phyloP scores from a whole-genome alignment of 129 eudicot genomes.

The Escallonia herrerae region DNA sequence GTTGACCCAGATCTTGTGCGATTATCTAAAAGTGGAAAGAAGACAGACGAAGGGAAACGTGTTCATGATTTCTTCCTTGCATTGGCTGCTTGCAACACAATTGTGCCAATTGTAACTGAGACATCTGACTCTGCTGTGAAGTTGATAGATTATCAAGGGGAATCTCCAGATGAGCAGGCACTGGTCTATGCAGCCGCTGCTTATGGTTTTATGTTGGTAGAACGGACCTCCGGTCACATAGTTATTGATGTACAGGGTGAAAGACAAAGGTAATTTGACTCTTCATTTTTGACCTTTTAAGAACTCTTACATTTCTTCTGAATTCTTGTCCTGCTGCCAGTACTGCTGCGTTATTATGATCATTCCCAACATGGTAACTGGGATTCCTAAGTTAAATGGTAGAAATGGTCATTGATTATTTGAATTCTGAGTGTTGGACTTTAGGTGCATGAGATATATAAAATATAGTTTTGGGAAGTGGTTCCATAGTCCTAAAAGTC shows the following conservation, averaged over 20 bases:
- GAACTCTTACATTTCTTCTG: neutral
- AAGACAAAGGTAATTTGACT: slow-evolving; percentile 54
- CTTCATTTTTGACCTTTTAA: slow-evolving; percentile 8
- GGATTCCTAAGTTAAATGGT: slow-evolving; percentile 2
- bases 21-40: slow-evolving; percentile 33
- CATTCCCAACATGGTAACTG: neutral
- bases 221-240: slow-evolving; percentile 95
- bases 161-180: slow-evolving; percentile 99
- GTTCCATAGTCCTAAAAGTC: too few species aligned
- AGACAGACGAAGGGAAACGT: slow-evolving; percentile 36
- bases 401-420: neutral
- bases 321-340: slow-evolving; percentile 10
- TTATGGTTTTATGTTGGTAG: slow-evolving; percentile 86
- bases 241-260: slow-evolving; percentile 94
- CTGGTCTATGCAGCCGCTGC: slow-evolving; percentile 99
- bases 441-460: neutral
- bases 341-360: slow-evolving; percentile 5
- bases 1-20: slow-evolving; percentile 61
- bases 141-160: slow-evolving; percentile 92
- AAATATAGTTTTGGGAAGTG: too few species aligned
- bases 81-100: slow-evolving; percentile 94
- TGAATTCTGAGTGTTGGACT: neutral
- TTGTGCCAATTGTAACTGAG: slow-evolving; percentile 72
- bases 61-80: slow-evolving; percentile 79
- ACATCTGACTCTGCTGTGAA: slow-evolving; percentile 55